Conservation (phyloP, 2,329 filamentous ascomycete genomes). For the Talaromyces sp. region DNA sequence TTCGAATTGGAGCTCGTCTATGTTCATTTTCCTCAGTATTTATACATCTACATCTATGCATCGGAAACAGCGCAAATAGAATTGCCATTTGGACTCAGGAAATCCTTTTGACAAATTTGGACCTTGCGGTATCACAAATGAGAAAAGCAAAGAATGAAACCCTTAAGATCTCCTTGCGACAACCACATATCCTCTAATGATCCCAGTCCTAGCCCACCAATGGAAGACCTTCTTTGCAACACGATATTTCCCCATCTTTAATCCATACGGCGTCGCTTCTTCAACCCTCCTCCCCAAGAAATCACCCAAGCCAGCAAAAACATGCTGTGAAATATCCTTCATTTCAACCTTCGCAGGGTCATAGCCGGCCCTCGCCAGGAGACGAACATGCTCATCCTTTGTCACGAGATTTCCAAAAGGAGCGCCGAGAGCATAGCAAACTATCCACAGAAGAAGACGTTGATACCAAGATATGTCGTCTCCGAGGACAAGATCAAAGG, state of each 20-base stretch:
- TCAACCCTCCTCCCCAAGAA: conserved; percentile 47
- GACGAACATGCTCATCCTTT: conserved; percentile 47
- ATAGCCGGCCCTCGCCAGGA: conserved; percentile 55
- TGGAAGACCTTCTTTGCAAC: conserved; percentile 39
- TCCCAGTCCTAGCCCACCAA: conserved; percentile 46
- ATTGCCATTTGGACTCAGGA: too few species aligned
- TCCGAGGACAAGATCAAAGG: conserved; percentile 56
- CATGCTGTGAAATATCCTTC: conserved; percentile 56
- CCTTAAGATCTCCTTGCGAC: conserved; percentile 35
- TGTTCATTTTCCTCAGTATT: too few species aligned
- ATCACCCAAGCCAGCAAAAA: conserved; percentile 54
- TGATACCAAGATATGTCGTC: conserved; percentile 29
- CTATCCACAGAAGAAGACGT: conserved; percentile 40
- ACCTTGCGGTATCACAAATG: not conserved
- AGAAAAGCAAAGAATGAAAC: too few species aligned
- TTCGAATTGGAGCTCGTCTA: too few species aligned
- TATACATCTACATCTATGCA: too few species aligned
- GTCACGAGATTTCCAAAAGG: conserved; percentile 56
- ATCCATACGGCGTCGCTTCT: conserved; percentile 38
- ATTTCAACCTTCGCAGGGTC: conserved; percentile 45
- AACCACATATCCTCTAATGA: conserved; percentile 45
- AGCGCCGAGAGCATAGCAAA: conserved; percentile 53
- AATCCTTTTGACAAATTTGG: not conserved
- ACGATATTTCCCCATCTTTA: conserved; percentile 41
- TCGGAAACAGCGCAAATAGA: too few species aligned